Base-by-base conservation (phyloP, 306 rosid genomes). In the Citrullus mucosospermus region DNA sequence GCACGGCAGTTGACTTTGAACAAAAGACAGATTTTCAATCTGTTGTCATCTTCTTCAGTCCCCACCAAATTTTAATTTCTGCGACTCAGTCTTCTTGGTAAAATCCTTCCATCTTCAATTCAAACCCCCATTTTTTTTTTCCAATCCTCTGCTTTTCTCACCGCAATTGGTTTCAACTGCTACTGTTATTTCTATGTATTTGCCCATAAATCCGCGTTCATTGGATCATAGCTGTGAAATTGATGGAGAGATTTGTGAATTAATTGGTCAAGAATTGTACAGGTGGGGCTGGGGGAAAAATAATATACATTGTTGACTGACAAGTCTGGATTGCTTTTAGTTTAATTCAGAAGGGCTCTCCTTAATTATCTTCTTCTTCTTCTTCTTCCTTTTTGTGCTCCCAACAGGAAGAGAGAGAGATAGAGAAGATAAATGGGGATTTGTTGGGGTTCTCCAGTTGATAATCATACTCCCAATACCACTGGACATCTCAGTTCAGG, bases 361-460 rank as follows among this genome's bases (percentile, higher is more conserved):
- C 44, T 28, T 51, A 25, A 65, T 38, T 18, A 67, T 67, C 74
- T 39, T 67, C 53, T 39, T 67, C 53, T 39, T 67, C 77, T 51
- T 72, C 44, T 13, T 48, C 54, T 18, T 51, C 14, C 8, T 30
- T 43, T 44, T 25, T 77, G 25, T 60, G 17, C 43, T 59, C 20
- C 14, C 46, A 25, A 16, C 41, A 82, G 77, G 46, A 81, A 76
- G 75, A 76, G 43, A 51, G 28, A 25, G 18, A 80, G 67, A n/a
- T 16, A 55, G 43, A 28, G 63, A 20, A 51, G 80, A 71, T 22
- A 76, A 56, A 93, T 93, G 98, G 98, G 98, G 63, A 90, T n/a
- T 85, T 93, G 98, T 84, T 93, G 90, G 91, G 83, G 87, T 83
- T 88, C 91, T 81, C 53, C 78, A 41, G 81, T 82, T 81, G 78